Percentiles rank a stretch among this genome's conserved stretches.
Conservation (phyloP, 1,139 yeast species). For the Saccharomyces pastorianus region DNA sequence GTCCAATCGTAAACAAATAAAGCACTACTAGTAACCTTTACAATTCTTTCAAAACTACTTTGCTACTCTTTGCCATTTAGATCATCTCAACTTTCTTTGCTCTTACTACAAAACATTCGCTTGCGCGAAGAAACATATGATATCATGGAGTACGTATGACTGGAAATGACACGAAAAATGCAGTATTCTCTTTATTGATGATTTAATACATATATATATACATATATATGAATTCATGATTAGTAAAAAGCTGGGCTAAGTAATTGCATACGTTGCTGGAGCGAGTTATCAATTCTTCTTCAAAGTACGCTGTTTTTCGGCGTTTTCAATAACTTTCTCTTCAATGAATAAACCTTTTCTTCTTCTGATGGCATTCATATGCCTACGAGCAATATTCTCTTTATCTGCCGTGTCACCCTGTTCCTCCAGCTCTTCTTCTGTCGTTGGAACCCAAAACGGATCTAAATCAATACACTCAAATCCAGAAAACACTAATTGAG, state of each 20-base stretch:
- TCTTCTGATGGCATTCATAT: conserved; percentile 73
- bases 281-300: conserved; percentile 37
- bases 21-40: no score
- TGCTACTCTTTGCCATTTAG: background rate
- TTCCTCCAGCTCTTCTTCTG: conserved; percentile 92
- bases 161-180: background rate
- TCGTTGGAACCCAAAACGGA: conserved; percentile 99
- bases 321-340: conserved; percentile 81
- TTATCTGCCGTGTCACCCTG: conserved; percentile 88
- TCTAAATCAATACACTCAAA: conserved; percentile 80
- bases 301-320: conserved; percentile 86
- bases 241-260: background rate
- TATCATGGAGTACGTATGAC: background rate
- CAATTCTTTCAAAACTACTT: no score
- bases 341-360: conserved; percentile 87
- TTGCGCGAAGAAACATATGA: background rate
- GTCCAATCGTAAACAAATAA: no score
- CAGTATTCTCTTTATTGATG: background rate
- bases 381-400: conserved; percentile 80
- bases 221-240: background rate
- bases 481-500: conserved; percentile 87
- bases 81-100: background rate
- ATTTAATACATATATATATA: background rate
- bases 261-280: background rate
- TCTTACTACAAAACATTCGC: background rate